A percentile compares a stretch with the other conserved stretches of the same genome.
phyloP scores from a whole-genome alignment of 768 basidiomycete species.

The Tricholomella constricta region DNA sequence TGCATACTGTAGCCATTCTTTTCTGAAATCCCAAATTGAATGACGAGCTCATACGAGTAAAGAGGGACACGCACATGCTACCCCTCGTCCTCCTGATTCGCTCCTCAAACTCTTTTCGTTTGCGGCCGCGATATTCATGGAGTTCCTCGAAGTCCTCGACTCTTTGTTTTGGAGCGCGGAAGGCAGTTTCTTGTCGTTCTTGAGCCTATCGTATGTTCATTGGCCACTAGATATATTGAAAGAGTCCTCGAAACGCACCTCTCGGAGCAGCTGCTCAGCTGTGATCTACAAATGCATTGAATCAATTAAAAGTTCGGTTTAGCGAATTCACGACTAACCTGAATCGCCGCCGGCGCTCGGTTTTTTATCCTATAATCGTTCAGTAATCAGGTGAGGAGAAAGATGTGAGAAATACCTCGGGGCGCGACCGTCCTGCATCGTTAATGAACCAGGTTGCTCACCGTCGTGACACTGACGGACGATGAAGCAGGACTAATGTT shows the following conservation, averaged over 20 bases:
- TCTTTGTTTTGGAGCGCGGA: constrained; percentile 92
- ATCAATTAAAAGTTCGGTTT: neutral
- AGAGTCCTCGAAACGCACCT: constrained; percentile 51
- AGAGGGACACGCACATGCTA: constrained; percentile 59
- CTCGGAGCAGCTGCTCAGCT: constrained; percentile 95
- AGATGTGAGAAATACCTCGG: no score
- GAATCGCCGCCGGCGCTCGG: constrained; percentile 90
- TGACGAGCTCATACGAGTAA: neutral
- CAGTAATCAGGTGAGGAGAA: no score
- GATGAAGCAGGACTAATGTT: no score
- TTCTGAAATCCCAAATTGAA: constrained; percentile 41
- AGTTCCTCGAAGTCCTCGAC: constrained; percentile 95
- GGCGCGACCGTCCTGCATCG: constrained; percentile 22
- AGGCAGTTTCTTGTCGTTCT: constrained; percentile 89
- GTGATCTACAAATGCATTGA: constrained; percentile 75
- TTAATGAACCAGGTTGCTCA: neutral
- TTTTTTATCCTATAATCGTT: no score
- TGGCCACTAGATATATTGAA: neutral
- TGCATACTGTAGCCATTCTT: constrained; percentile 86
- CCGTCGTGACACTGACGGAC: neutral
- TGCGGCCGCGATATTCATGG: constrained; percentile 88
- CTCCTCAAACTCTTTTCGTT: constrained; percentile 94
- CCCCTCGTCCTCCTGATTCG: constrained; percentile 77
- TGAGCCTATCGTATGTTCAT: constrained; percentile 63
- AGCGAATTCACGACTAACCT: constrained; percentile 49